Base-by-base conservation (phyloP, 176 grass and related monocot species). In the Hyparrhenia diplandra region DNA sequence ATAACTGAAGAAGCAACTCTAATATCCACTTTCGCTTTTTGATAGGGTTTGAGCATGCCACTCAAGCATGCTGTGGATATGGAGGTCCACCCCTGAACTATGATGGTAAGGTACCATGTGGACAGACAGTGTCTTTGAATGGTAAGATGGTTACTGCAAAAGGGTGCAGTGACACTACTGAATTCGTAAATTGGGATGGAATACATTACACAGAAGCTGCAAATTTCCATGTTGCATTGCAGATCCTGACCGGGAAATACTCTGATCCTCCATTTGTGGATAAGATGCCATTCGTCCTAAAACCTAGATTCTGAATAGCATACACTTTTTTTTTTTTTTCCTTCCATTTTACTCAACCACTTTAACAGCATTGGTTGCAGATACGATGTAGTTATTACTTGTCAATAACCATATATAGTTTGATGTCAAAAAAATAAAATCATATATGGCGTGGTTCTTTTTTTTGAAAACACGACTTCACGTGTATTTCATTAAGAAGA, bases 121-220 rank as follows among this genome's bases (percentile, higher is more conserved):
- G 96, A 59, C 90, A 95, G 60, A 98, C 92, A 23, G 78, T 64
- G 36, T 81, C 86, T 75, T 39, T 95, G 27, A 59, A 95, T 65
- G 90, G 92, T 31, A 85, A 75, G 13, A 13, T 28, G 14, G 88
- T 86, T 23, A 98, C 92, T n/a, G 92, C 92, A 23, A 89, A 84
- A 88, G 92, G 90, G 45, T 98, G 96, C 27, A 80, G 88, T 57
- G 92, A 98, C 82, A 80, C 55, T 18, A 88, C 90, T 8, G 92
- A 91, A 71, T 87, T 87, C 63, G 82, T 95, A 77, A 98, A 89
- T n/a, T 98, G 96, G 96, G 96, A 98, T 46, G 96, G 96, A 31
- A 93, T 98, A 82, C 96, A 98, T 79, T 95, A 93, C 65, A 95
- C 92, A 0, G 96, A 98, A 81, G 90, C 90, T 77, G 92, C 90